These are phyloP conservation scores for Fomes fomentarius DNA, from an alignment of 1,284 basidiomycete species.

Conservation along the genomic window DNA sequence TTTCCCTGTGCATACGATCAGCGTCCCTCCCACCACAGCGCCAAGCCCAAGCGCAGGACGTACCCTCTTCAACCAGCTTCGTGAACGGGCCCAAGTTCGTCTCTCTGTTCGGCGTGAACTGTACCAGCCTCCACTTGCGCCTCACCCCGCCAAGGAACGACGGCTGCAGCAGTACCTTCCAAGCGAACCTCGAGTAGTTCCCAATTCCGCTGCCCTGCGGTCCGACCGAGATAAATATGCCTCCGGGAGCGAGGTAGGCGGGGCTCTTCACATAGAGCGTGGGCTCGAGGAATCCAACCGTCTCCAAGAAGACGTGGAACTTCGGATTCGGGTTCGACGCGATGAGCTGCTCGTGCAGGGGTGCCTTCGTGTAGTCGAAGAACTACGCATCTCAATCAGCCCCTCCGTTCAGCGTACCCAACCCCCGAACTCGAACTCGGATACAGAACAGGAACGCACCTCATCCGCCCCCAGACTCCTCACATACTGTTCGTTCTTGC, in stretches of 20 bases:
- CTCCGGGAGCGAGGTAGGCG: slow-evolving; percentile 27
- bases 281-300: slow-evolving; percentile 35
- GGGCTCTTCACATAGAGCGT: slow-evolving; percentile 25
- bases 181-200: slow-evolving; percentile 17
- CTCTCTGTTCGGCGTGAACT: slow-evolving; percentile 35
- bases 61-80: slow-evolving; percentile 48
- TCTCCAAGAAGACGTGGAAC: slow-evolving; percentile 49
- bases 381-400: slow-evolving; percentile 34
- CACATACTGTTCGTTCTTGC: slow-evolving; percentile 33
- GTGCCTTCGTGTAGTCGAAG: slow-evolving; percentile 60
- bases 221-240: slow-evolving; percentile 26
- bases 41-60: slow-evolving; percentile 3
- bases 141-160: slow-evolving; percentile 51
- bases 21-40: neutral
- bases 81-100: slow-evolving; percentile 38
- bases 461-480: slow-evolving; percentile 31
- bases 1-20: slow-evolving; percentile 39
- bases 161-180: slow-evolving; percentile 37
- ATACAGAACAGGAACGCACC: slow-evolving; percentile 9
- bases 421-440: too few species aligned
- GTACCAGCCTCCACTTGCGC: slow-evolving; percentile 42
- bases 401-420: neutral
- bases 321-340: slow-evolving; percentile 40
- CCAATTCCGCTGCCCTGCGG: slow-evolving; percentile 23
- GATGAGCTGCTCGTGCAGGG: slow-evolving; percentile 46